These are phyloP conservation scores for Scopulariopsis brevicaulis DNA, from an alignment of 2,329 filamentous ascomycete species.

Conservation along the genomic window DNA sequence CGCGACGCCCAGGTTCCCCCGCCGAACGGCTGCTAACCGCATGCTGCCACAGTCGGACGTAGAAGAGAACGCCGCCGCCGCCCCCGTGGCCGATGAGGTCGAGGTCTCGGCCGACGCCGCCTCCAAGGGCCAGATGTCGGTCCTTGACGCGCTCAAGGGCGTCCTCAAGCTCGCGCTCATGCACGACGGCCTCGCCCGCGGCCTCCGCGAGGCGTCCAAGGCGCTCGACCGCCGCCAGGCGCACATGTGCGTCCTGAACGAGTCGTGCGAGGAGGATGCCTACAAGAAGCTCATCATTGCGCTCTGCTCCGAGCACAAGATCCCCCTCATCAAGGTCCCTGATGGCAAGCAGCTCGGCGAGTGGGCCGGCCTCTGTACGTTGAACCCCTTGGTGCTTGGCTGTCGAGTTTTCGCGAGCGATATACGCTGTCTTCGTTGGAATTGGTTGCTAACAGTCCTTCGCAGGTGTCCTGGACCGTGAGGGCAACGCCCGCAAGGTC, in stretches of 20 bases:
- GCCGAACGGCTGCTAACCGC: slow-evolving; percentile 6
- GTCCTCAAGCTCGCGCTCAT: slow-evolving; percentile 97
- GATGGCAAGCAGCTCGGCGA: slow-evolving; percentile 99
- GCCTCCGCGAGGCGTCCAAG: slow-evolving; percentile 97
- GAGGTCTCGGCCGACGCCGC: slow-evolving; percentile 89
- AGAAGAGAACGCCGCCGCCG: slow-evolving; percentile 92
- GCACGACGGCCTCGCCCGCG: slow-evolving; percentile 98
- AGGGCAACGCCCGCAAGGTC: slow-evolving; percentile 99
- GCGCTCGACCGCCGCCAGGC: slow-evolving; percentile 97
- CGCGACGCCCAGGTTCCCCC: not conserved
- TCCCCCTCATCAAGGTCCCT: slow-evolving; percentile 98
- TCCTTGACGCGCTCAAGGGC: slow-evolving; percentile 97
- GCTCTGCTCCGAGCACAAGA: slow-evolving; percentile 99
- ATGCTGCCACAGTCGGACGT: slow-evolving; percentile 76
- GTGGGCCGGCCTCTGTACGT: slow-evolving; percentile 99
- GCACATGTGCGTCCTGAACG: slow-evolving; percentile 99
- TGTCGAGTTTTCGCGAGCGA: not conserved
- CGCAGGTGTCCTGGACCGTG: slow-evolving; percentile 90
- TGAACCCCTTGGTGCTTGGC: not conserved
- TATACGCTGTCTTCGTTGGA: not conserved
- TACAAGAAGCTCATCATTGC: slow-evolving; percentile 99
- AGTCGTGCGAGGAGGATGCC: slow-evolving; percentile 99
- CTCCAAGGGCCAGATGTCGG: slow-evolving; percentile 88
- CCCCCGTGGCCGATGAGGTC: slow-evolving; percentile 57
- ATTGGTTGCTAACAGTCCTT: slow-evolving; percentile 16